Percentiles rank a stretch among this genome's conserved stretches.
Conservation (phyloP, 495 filamentous ascomycete genomes). For the Penicillium turbatum region DNA sequence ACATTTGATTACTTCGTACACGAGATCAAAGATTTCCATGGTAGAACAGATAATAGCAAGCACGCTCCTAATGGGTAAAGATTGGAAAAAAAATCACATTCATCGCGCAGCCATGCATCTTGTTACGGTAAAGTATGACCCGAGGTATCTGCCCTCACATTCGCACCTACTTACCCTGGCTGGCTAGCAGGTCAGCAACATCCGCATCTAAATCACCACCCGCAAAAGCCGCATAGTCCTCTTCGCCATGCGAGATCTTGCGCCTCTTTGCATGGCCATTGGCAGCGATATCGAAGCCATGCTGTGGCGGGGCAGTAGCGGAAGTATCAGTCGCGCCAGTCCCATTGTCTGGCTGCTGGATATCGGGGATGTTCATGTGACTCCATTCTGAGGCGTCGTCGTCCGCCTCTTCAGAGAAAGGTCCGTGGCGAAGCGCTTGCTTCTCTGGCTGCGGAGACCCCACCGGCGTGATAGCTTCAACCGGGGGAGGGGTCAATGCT, state of each 20-base stretch:
- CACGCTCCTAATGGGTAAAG: background rate
- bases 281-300: conserved; percentile 26
- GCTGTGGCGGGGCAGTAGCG: conserved; percentile 38
- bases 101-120: background rate
- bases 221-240: conserved; percentile 67
- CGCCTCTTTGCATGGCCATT: conserved; percentile 62
- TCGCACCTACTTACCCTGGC: conserved; percentile 34
- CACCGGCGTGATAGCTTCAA: conserved; percentile 45
- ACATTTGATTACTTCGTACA: background rate
- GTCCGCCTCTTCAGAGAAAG: conserved; percentile 25
- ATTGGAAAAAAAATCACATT: background rate
- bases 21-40: background rate
- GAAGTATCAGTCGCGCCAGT: conserved; percentile 49
- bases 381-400: conserved; percentile 21
- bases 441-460: conserved; percentile 39
- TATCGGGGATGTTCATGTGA: conserved; percentile 25
- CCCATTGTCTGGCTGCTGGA: conserved; percentile 32
- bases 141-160: background rate
- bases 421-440: conserved; percentile 19
- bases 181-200: conserved; percentile 72
- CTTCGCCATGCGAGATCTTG: conserved; percentile 63
- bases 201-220: conserved; percentile 72
- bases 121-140: background rate
- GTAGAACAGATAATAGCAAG: background rate
- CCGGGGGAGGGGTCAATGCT: conserved; percentile 73